A percentile compares a stretch with the other conserved stretches of the same genome.
Conservation (phyloP, 139 green algal genomes). For the Auxenochlorella pyrenoidosa region DNA sequence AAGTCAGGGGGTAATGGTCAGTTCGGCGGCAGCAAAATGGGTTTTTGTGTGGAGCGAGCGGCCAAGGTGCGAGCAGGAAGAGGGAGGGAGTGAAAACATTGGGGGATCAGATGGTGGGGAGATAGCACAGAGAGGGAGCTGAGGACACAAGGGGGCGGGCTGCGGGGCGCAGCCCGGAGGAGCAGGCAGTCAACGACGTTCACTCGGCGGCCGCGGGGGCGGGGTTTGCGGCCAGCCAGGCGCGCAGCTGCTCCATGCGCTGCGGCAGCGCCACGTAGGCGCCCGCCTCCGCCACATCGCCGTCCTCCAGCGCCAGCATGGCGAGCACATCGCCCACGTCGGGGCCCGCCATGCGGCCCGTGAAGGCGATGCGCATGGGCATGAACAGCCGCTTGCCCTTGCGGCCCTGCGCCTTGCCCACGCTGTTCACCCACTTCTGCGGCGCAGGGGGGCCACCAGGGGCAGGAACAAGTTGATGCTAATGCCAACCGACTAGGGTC, state of each 20-base stretch:
- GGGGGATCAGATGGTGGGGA: too few species aligned
- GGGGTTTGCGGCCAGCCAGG: conserved; percentile 55
- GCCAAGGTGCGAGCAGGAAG: too few species aligned
- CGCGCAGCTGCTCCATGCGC: conserved; percentile 71
- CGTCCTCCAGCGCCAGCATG: conserved; percentile 72
- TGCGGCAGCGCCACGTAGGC: conserved; percentile 66
- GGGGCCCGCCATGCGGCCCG: conserved; percentile 83
- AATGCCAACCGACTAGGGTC: too few species aligned
- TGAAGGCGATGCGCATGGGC: conserved; percentile 94
- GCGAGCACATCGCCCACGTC: conserved; percentile 89
- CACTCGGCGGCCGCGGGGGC: background rate
- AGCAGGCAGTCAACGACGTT: background rate
- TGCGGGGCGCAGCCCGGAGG: too few species aligned
- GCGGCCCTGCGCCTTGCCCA: conserved; percentile 94
- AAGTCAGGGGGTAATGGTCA: too few species aligned
- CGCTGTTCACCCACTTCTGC: conserved; percentile 85
- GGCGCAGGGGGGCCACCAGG: background rate
- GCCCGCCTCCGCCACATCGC: conserved; percentile 62
- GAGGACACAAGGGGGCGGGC: too few species aligned
- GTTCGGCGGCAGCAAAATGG: too few species aligned
- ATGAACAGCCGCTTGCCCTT: conserved; percentile 99
- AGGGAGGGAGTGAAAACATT: too few species aligned
- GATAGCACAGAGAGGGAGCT: too few species aligned
- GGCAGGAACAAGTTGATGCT: too few species aligned
- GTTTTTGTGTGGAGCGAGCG: too few species aligned